Evolutionary conservation across 208 protist species (phyloP), one percentile per base, ranked within the genome.

Genomic region (Trypanosoma boissoni): DNA sequence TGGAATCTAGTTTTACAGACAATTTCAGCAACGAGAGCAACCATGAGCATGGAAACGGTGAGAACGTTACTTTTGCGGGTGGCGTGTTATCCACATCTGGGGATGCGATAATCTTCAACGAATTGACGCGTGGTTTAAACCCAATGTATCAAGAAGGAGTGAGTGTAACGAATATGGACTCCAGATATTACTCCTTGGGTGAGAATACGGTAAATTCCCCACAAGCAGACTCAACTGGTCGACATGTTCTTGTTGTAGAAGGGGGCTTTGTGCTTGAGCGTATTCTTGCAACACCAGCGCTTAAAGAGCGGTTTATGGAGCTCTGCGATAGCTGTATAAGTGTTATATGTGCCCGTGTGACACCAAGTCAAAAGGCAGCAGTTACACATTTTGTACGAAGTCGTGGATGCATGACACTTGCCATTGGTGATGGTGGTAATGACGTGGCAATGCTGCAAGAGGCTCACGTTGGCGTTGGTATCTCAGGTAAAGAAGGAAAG

Each of bases 391-490:
- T 97, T 50, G 82, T 95, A 23, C 71, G 82, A 12, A 46, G 55
- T 0, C 29, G 41, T n/a, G 78, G 78, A 28, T 74, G 60, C 26
- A 78, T 94, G 65, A 96, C 89, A 23, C 78, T 98, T n/a, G 71
- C 93, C 16, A 89, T 98, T 73, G 96, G 96, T 24, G 96, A 98
- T 73, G 97, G 96, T 53, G 95, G 92, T 39, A 98, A 98, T 74
- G 95, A 98, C 64, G 93, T 98, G 2, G 73, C 86, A 18, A 98
- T 98, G 96, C 83, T 98, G 39, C 92, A 97, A 61, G 85, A 94
- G 66, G 95, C 93, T 0, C 79, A 96, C 60, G 78, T 98, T 7
- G 94, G 94, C 39, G 77, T 98, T 27, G 94, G 94, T 16, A 97
- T 98, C 26, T 29, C 58, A 21, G 96, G 96, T 32, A 89, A 91